Base-by-base conservation (phyloP, 2,329 filamentous ascomycete genomes). In the Alternaria consortialis region DNA sequence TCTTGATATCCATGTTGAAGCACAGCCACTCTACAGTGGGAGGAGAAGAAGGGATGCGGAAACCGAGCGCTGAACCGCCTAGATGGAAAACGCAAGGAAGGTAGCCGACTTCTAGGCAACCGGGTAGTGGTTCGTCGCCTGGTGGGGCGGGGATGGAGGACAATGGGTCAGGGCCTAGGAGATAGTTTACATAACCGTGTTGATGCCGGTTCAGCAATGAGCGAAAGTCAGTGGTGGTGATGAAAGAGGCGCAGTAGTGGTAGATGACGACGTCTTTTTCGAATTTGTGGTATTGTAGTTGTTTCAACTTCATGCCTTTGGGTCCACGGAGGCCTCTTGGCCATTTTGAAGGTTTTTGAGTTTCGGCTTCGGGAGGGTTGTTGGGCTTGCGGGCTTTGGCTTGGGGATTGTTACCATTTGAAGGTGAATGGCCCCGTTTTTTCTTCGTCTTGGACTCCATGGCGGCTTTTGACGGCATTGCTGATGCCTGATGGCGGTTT, bases 51-150 rank as follows among this genome's bases (percentile, higher is more conserved):
- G 20, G 20, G 5, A 25, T 6, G 0, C 73, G 67, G 8, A 74
- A 64, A 0, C 70, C 72, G 23, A 76, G 58, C 4, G 72, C 70
- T 3, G 61, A 68, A 2, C 73, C 73, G 2, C 53, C 53, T 7
- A 54, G 17, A 3, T 57, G 55, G 31, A 76, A 66, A 3, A 70
- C 51, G 3, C 47, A 36, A 2, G 58, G 62, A 8, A 76, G 54
- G 31, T 71, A 70, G 0, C 48, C 63, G 3, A 65, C 70, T 60
- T 74, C 72, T 17, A 70, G 58, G 20, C 50, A 60, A 6, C 53
- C 62, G 1, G 31, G 2, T 3, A 66, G 71, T 0, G 63, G 34
- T 34, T 72, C 64, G 23, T 74, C 71, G 15, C 65, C 70, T 4
- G 62, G 53, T 7, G 56, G 31, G 1, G 64, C 15, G 3, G 52